Evolutionary conservation across 345 rosid species (phyloP).

Genomic region (Raphanus raphanistrum): DNA sequence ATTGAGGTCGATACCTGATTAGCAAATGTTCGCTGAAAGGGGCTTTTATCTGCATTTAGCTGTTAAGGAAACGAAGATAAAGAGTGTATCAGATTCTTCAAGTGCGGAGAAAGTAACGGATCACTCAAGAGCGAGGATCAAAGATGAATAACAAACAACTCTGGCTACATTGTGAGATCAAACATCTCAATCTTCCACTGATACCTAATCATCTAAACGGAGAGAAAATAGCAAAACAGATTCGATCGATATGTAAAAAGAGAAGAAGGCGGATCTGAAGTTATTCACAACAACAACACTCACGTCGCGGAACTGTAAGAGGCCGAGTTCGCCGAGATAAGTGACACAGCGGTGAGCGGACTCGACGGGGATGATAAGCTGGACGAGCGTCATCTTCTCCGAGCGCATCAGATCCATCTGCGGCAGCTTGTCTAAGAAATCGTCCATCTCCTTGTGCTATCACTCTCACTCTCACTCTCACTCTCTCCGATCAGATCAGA

Average conservation of each 20-base stretch:
- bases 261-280: constrained; percentile 49
- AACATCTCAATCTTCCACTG: constrained; percentile 7
- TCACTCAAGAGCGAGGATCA: constrained; percentile 14
- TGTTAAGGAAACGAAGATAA: constrained; percentile 43
- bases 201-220: constrained; percentile 13
- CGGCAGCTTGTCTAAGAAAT: constrained; percentile 68
- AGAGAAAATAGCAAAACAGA: not conserved
- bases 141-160: not conserved
- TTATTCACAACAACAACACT: constrained; percentile 35
- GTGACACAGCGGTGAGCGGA: constrained; percentile 84
- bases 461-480: constrained; percentile 17
- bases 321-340: constrained; percentile 84
- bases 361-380: constrained; percentile 93
- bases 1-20: constrained; percentile 63
- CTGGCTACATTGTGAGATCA: constrained; percentile 22
- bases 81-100: constrained; percentile 19
- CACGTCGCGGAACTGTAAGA: constrained; percentile 77
- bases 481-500: constrained; percentile 44
- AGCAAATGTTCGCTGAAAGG: constrained; percentile 92
- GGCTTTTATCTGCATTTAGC: constrained; percentile 92
- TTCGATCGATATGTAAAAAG: constrained; percentile 18
- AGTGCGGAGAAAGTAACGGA: constrained; percentile 17
- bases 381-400: constrained; percentile 91
- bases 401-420: constrained; percentile 99
- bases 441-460: constrained; percentile 43